phyloP scores from a whole-genome alignment of 495 filamentous ascomycete genomes.

The Hyaloscypha hepaticicola region DNA sequence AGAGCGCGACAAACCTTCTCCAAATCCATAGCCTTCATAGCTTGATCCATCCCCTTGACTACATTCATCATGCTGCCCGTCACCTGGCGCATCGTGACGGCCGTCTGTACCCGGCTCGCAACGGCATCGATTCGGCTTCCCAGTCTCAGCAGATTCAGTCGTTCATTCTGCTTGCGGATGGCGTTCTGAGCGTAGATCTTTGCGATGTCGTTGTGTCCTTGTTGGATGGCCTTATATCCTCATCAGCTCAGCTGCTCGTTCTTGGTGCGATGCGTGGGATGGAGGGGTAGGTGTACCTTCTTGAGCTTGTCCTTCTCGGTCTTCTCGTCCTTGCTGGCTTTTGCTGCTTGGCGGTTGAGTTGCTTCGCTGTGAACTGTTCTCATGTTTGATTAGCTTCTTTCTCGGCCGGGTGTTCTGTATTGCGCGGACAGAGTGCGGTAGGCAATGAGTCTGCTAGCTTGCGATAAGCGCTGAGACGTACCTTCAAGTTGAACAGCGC shows the following conservation, averaged over 20 bases:
- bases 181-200: constrained; percentile 84
- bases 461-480: constrained; percentile 16
- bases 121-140: constrained; percentile 63
- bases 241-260: background rate
- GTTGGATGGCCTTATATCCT: constrained; percentile 50
- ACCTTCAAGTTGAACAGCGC: constrained; percentile 66
- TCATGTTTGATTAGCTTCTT: background rate
- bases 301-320: constrained; percentile 81
- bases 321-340: constrained; percentile 80
- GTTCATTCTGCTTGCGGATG: constrained; percentile 73
- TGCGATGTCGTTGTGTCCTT: constrained; percentile 71
- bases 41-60: constrained; percentile 62
- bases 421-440: constrained; percentile 11
- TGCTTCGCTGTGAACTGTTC: constrained; percentile 79
- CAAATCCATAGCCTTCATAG: constrained; percentile 68
- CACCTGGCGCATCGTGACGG: constrained; percentile 65
- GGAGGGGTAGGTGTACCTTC: constrained; percentile 49
- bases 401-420: background rate
- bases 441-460: constrained; percentile 4
- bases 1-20: constrained; percentile 57
- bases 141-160: constrained; percentile 59
- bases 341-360: constrained; percentile 75
- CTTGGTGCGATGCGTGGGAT: constrained; percentile 7
- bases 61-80: constrained; percentile 64
- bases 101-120: constrained; percentile 60